A percentile compares a stretch with the other conserved stretches of the same genome.
phyloP scores from a whole-genome alignment of 2,329 filamentous ascomycete species.

The Chaetomiaceae sp. region DNA sequence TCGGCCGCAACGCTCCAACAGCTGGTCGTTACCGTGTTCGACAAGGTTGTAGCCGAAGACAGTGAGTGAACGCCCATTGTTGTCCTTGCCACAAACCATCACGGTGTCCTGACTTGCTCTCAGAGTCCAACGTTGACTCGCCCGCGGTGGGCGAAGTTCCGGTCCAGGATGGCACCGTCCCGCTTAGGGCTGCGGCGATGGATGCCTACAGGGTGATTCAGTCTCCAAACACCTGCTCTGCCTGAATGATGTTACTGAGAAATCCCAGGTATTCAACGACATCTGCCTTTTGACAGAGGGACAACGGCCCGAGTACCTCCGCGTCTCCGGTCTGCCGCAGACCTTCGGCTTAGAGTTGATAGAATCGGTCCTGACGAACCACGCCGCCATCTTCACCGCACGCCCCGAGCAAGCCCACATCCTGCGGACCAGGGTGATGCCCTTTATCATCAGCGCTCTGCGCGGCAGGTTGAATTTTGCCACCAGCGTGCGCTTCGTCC shows the following conservation, averaged over 20 bases:
- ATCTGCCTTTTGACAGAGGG: constrained; percentile 82
- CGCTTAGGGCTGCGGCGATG: constrained; percentile 68
- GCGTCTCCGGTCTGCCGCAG: constrained; percentile 69
- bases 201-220: constrained; percentile 68
- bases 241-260: background rate
- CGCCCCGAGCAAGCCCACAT: constrained; percentile 79
- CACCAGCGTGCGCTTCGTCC: constrained; percentile 71
- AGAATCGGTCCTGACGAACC: constrained; percentile 81
- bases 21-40: constrained; percentile 85
- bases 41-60: constrained; percentile 81
- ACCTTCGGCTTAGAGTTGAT: constrained; percentile 87
- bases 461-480: constrained; percentile 75
- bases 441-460: constrained; percentile 70
- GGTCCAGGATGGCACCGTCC: constrained; percentile 55
- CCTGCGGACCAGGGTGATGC: constrained; percentile 71
- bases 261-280: constrained; percentile 69
- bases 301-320: constrained; percentile 74
- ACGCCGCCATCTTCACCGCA: constrained; percentile 68
- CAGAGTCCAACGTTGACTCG: constrained; percentile 43
- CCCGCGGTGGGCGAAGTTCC: constrained; percentile 61
- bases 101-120: background rate
- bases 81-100: background rate
- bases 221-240: background rate
- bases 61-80: constrained; percentile 48
- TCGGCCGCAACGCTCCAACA: constrained; percentile 95